Percentiles rank a stretch among this genome's conserved stretches.
These are phyloP conservation scores for Fusarium vanettenii DNA, from an alignment of 2,329 filamentous ascomycete genomes.

Conservation along the genomic window DNA sequence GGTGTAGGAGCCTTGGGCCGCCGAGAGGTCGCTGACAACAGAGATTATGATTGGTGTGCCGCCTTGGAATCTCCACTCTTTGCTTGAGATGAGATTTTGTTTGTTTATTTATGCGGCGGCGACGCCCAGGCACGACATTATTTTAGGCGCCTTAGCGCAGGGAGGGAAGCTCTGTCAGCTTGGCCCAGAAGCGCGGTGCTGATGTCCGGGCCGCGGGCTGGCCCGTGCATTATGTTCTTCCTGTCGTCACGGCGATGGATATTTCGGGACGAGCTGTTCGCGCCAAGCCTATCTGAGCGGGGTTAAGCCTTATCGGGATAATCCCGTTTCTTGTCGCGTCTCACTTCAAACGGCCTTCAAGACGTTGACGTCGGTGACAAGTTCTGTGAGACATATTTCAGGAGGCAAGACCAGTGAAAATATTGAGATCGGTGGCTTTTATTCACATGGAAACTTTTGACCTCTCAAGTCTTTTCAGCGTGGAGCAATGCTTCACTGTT, in stretches of 20 bases:
- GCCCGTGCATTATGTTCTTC: conserved; percentile 20
- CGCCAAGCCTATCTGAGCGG: conserved; percentile 5
- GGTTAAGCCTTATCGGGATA: conserved; percentile 11
- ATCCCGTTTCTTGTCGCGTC: conserved; percentile 34
- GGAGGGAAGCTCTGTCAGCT: conserved; percentile 23
- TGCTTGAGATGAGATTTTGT: conserved; percentile 44
- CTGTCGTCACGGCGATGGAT: conserved; percentile 50
- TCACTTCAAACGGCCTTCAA: conserved; percentile 27
- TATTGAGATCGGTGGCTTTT: not conserved
- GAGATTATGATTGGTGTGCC: conserved; percentile 35
- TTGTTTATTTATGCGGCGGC: conserved; percentile 50
- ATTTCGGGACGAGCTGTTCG: conserved; percentile 24
- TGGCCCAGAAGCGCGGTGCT: not conserved
- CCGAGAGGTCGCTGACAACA: conserved; percentile 18
- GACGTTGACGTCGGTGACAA: conserved; percentile 17
- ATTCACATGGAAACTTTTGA: not conserved
- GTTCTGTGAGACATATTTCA: not conserved
- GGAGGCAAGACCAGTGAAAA: not conserved
- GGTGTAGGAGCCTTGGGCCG: conserved; percentile 21
- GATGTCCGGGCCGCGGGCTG: conserved; percentile 38
- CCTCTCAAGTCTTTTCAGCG: not conserved
- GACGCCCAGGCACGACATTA: conserved; percentile 37
- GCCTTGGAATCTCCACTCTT: conserved; percentile 28
- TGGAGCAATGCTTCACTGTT: conserved; percentile 12
- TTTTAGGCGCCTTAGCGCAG: conserved; percentile 41